Percentiles rank a stretch among this genome's conserved stretches.
Evolutionary conservation across 441 rosid species (phyloP).

Genomic region (Monsonia emarginata): DNA sequence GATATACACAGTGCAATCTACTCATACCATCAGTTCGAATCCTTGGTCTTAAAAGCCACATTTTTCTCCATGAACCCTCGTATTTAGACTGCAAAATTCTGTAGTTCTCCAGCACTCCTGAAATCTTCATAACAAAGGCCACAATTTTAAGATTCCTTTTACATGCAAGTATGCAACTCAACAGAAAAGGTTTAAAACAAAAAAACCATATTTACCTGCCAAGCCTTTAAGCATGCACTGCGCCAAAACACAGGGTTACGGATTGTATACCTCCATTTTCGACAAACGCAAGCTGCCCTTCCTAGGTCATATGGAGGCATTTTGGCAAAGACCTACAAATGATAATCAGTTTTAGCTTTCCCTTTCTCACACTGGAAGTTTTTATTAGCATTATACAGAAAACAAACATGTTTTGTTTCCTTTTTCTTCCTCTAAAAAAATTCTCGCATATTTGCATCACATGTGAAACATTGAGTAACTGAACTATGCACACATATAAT

Average conservation of each 20-base stretch:
- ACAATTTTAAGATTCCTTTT: slow-evolving; percentile 3
- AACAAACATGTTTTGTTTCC: not conserved
- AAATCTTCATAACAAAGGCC: slow-evolving; percentile 32
- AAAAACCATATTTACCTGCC: slow-evolving; percentile 56
- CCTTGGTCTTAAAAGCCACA: slow-evolving; percentile 91
- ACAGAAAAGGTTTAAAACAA: not conserved
- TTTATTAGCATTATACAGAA: not conserved
- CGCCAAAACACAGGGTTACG: slow-evolving; percentile 93
- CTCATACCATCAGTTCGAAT: slow-evolving; percentile 70
- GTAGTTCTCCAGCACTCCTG: slow-evolving; percentile 75
- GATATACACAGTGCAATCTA: not conserved
- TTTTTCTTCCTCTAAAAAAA: not conserved
- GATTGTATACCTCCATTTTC: slow-evolving; percentile 86
- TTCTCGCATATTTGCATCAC: not conserved
- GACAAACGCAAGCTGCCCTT: slow-evolving; percentile 76
- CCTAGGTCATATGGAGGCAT: slow-evolving; percentile 78
- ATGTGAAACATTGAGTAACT: too few relatives aligned
- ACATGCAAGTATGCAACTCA: slow-evolving; percentile 4
- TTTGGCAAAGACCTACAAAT: slow-evolving; percentile 60
- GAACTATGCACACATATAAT: too few relatives aligned
- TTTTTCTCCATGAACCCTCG: slow-evolving; percentile 90
- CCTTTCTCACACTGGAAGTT: not conserved
- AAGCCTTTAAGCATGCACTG: slow-evolving; percentile 76
- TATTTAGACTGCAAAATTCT: slow-evolving; percentile 62
- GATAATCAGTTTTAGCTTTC: slow-evolving; percentile 12